These are phyloP conservation scores for Aspergillus homomorphus DNA, from an alignment of 495 filamentous ascomycete genomes.

Conservation along the genomic window DNA sequence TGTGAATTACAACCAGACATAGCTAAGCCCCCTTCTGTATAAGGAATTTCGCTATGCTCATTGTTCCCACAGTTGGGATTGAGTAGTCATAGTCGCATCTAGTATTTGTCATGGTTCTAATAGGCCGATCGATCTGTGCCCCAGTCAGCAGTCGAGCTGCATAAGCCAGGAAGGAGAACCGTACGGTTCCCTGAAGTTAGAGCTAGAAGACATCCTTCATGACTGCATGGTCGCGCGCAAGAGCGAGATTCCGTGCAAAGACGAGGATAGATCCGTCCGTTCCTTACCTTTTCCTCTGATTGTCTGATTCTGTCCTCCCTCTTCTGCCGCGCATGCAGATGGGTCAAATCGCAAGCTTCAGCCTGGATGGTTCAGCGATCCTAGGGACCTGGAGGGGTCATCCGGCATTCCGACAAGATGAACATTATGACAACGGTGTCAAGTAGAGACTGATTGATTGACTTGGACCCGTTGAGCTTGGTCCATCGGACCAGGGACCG, in stretches of 20 bases:
- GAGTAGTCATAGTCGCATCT: background rate
- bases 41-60: background rate
- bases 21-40: background rate
- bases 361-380: background rate
- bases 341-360: background rate
- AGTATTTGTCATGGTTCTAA: background rate
- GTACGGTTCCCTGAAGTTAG: background rate
- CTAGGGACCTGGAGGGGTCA: background rate
- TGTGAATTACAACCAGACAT: background rate
- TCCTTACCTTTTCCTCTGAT: background rate
- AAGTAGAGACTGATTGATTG: background rate
- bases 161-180: background rate
- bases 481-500: background rate
- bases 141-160: background rate
- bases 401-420: background rate
- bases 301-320: background rate
- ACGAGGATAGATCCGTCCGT: background rate
- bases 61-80: background rate
- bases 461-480: background rate
- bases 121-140: background rate
- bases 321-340: background rate
- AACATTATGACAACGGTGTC: background rate
- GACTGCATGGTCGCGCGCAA: background rate
- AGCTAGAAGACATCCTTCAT: background rate
- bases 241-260: background rate